Conservation (phyloP, 1,139 yeast genomes). For the Lodderomyces theae region DNA sequence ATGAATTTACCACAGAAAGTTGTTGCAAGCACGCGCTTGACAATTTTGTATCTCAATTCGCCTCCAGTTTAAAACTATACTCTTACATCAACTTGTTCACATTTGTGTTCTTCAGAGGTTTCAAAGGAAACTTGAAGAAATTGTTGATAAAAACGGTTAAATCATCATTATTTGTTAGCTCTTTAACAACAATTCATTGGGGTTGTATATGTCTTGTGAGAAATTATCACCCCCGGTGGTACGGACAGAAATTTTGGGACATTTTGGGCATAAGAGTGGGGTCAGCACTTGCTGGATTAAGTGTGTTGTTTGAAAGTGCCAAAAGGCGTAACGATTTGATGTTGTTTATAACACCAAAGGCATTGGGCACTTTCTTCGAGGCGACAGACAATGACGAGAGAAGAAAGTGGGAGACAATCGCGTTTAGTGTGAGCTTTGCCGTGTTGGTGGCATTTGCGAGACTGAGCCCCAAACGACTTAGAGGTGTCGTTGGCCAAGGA, state of each 20-base stretch:
- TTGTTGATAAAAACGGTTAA: constrained; percentile 19
- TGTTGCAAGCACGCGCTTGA: constrained; percentile 37
- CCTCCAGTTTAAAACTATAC: constrained; percentile 29
- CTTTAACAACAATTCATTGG: constrained; percentile 37
- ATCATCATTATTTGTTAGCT: constrained; percentile 37
- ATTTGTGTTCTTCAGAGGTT: constrained; percentile 15
- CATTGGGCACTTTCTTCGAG: constrained; percentile 32
- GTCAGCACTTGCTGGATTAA: constrained; percentile 31
- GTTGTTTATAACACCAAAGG: constrained; percentile 39
- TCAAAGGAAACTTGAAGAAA: constrained; percentile 11
- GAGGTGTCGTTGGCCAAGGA: constrained; percentile 29
- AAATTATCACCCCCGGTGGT: constrained; percentile 23
- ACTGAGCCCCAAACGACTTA: constrained; percentile 20
- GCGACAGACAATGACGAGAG: constrained; percentile 18
- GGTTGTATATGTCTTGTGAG: constrained; percentile 37
- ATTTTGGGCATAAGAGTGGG: constrained; percentile 34
- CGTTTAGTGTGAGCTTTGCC: constrained; percentile 35
- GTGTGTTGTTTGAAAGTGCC: constrained; percentile 33
- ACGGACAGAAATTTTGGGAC: constrained; percentile 22
- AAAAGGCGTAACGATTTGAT: constrained; percentile 40
- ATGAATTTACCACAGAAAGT: constrained; percentile 28
- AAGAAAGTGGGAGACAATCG: constrained; percentile 22
- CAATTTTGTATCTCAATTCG: constrained; percentile 34
- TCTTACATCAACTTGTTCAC: constrained; percentile 20
- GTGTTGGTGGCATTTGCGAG: constrained; percentile 23